Percentiles rank a stretch among this genome's conserved stretches.
These are phyloP conservation scores for Saprolegnia parasitica DNA, from an alignment of 352 stramenopile species.

Conservation along the genomic window DNA sequence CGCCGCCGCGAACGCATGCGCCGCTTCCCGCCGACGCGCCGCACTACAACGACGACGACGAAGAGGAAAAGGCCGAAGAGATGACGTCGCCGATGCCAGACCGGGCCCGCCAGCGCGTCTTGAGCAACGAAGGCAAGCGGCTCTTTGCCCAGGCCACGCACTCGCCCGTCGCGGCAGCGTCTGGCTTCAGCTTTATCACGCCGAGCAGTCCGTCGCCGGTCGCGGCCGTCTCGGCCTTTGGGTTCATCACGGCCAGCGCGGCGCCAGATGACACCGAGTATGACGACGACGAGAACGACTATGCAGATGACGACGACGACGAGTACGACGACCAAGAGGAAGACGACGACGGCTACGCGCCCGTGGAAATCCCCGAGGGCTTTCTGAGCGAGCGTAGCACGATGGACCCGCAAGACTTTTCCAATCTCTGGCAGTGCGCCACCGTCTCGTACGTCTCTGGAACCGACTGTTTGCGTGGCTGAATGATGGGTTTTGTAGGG, in stretches of 20 bases:
- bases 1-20: neutral
- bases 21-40: neutral
- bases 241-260: conserved; percentile 54
- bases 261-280: conserved; percentile 31
- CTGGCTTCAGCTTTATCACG: conserved; percentile 51
- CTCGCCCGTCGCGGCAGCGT: conserved; percentile 33
- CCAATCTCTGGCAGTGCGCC: conserved; percentile 27
- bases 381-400: conserved; percentile 12
- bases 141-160: conserved; percentile 60
- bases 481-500: conserved; percentile 3
- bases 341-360: conserved; percentile 56
- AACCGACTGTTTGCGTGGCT: neutral
- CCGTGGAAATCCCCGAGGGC: neutral
- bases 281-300: conserved; percentile 30
- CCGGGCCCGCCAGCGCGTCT: conserved; percentile 46
- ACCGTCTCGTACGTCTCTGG: conserved; percentile 7
- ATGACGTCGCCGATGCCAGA: neutral
- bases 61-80: conserved; percentile 12
- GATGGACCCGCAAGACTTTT: conserved; percentile 28
- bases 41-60: conserved; percentile 46
- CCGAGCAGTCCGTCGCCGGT: neutral
- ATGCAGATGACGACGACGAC: conserved; percentile 12
- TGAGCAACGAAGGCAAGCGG: conserved; percentile 84
- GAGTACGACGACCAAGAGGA: conserved; percentile 36
- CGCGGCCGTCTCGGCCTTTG: conserved; percentile 55